Percentiles rank a stretch among this genome's conserved stretches.
These are phyloP conservation scores for Odontarrhena argentea DNA, from an alignment of 345 rosid species.

Conservation along the genomic window DNA sequence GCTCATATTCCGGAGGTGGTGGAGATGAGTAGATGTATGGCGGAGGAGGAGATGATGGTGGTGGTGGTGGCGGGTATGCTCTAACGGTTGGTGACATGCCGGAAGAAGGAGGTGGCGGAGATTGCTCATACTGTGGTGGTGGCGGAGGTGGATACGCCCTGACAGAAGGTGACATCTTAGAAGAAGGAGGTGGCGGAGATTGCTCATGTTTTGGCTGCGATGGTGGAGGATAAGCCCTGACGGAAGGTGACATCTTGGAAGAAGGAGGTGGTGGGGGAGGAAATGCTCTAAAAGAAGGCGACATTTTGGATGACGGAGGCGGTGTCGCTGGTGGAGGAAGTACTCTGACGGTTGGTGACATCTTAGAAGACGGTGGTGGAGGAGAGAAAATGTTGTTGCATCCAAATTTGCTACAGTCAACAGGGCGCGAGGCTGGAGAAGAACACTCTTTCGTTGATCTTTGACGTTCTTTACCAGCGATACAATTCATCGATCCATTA, in stretches of 20 bases:
- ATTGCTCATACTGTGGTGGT: slow-evolving; percentile 10
- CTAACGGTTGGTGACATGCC: slow-evolving; percentile 35
- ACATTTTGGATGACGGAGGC: slow-evolving; percentile 36
- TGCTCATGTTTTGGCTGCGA: slow-evolving; percentile 22
- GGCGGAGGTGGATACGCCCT: slow-evolving; percentile 23
- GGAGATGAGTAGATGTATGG: slow-evolving; percentile 41
- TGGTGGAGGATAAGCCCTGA: slow-evolving; percentile 14
- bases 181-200: slow-evolving; percentile 26
- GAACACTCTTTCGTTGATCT: slow-evolving; percentile 58
- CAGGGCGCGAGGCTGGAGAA: slow-evolving; percentile 54
- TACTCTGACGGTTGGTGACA: slow-evolving; percentile 40
- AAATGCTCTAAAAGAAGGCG: slow-evolving; percentile 29
- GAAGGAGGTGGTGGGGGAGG: slow-evolving; percentile 38
- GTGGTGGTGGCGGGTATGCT: slow-evolving; percentile 47
- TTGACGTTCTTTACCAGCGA: slow-evolving; percentile 54
- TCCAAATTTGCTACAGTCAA: slow-evolving; percentile 56
- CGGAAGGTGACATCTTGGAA: slow-evolving; percentile 37
- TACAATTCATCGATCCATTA: slow-evolving; percentile 58
- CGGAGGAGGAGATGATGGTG: slow-evolving; percentile 40
- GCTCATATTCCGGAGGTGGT: slow-evolving; percentile 30
- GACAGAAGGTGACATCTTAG: slow-evolving; percentile 25
- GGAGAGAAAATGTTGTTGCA: slow-evolving; percentile 43
- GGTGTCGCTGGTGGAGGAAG: slow-evolving; percentile 36
- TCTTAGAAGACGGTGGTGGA: slow-evolving; percentile 42
- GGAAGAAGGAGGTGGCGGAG: slow-evolving; percentile 33